These are phyloP conservation scores for Beauveria caledonica DNA, from an alignment of 2,329 filamentous ascomycete species.

Conservation along the genomic window DNA sequence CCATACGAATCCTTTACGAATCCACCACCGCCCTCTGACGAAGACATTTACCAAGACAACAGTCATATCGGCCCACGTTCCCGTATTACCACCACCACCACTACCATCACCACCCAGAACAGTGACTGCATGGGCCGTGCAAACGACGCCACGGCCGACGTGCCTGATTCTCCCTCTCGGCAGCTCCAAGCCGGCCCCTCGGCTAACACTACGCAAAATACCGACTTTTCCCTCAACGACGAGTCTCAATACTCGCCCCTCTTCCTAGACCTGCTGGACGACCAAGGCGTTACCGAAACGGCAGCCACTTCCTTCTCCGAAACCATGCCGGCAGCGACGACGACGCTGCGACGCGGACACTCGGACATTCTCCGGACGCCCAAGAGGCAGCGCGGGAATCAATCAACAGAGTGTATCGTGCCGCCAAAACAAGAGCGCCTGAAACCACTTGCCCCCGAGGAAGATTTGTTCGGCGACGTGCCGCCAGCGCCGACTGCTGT, in stretches of 20 bases:
- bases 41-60: conserved; percentile 11
- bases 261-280: conserved; percentile 23
- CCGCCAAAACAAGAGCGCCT: background rate
- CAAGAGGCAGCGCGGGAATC: conserved; percentile 22
- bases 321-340: conserved; percentile 18
- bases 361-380: conserved; percentile 4
- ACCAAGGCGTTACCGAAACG: conserved; percentile 19
- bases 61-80: background rate
- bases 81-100: background rate
- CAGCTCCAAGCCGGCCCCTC: conserved; percentile 10
- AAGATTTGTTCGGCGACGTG: conserved; percentile 22
- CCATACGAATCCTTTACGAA: conserved; percentile 24
- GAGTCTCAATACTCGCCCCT: conserved; percentile 21
- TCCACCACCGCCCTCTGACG: background rate
- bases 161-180: conserved; percentile 11
- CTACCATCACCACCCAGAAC: background rate
- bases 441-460: conserved; percentile 11
- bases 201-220: conserved; percentile 15
- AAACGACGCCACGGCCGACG: background rate
- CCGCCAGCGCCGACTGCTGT: conserved; percentile 11
- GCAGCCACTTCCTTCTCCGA: conserved; percentile 23
- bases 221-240: conserved; percentile 15
- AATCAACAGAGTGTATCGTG: background rate
- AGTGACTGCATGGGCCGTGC: background rate
- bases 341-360: background rate